phyloP scores from a whole-genome alignment of 805 yeast genomes.

The Saccharomycopsis babjevae region DNA sequence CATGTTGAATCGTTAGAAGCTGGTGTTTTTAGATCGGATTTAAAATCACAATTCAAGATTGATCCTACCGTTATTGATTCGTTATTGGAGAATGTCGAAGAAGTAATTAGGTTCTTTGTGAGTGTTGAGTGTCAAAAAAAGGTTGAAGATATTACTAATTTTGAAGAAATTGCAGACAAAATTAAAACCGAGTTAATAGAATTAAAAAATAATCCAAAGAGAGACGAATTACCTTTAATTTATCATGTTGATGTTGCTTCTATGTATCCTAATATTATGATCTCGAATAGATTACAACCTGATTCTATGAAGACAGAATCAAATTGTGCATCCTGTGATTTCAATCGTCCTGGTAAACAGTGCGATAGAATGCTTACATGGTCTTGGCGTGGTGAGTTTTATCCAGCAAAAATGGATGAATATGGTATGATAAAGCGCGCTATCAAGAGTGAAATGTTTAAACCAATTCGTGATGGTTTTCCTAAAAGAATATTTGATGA shows the following conservation, averaged over 20 bases:
- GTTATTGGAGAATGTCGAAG: conserved; percentile 58
- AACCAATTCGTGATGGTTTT: conserved; percentile 23
- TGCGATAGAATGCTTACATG: conserved; percentile 90
- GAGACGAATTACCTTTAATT: conserved; percentile 74
- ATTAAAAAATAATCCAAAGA: conserved; percentile 48
- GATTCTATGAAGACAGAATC: conserved; percentile 94
- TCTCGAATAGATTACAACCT: conserved; percentile 92
- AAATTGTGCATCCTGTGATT: conserved; percentile 96
- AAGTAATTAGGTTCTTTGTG: conserved; percentile 72
- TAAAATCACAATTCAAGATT: conserved; percentile 61
- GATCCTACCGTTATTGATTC: conserved; percentile 81
- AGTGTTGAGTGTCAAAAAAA: conserved; percentile 69
- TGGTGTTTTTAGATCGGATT: conserved; percentile 91
- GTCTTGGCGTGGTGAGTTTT: conserved; percentile 98
- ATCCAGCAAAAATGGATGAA: conserved; percentile 85
- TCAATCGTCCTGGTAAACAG: conserved; percentile 85
- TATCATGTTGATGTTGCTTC: conserved; percentile 99
- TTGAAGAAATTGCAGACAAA: conserved; percentile 57
- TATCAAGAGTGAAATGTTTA: conserved; percentile 67
- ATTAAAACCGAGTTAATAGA: conserved; percentile 48
- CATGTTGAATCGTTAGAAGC: conserved; percentile 97
- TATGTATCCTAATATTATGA: conserved; percentile 98
- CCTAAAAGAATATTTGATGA: conserved; percentile 63
- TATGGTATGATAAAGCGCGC: conserved; percentile 84
- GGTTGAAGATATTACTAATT: conserved; percentile 70